Base-by-base conservation (phyloP, 2,329 filamentous ascomycete species). In the Sclerotinia spermophila region DNA sequence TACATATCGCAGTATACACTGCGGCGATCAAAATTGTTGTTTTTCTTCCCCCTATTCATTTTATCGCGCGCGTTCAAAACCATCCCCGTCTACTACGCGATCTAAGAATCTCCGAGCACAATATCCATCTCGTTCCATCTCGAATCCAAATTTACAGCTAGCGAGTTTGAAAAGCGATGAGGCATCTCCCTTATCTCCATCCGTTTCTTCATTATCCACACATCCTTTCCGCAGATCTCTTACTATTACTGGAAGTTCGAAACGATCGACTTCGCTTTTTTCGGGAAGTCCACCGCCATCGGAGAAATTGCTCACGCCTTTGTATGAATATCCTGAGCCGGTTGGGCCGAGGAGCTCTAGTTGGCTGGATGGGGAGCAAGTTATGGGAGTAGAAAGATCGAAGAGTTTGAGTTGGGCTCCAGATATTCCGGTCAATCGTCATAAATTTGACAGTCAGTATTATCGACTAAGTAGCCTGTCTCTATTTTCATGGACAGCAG, bases 1-100 rank as follows among this genome's bases (percentile, higher is more conserved):
- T 24, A 69, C 67, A 21, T 69, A 69, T 27, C 56, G 56, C 21
- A 56, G 58, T n/a, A 69, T 64, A 7, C 67, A 69, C 30, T 69
- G 56, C 58, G 67, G 67, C 7, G 67, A 69, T 33, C 42, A 51
- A 55, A 69, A 35, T 1, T 69, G 67, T 42, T 69, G 67, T 42
- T 64, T 69, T 42, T 30, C 33, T 17, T 42, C 56, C 3, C 58
- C 67, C 3, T 69, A 69, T n/a, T 64, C 67, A 10, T 55, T 53
- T n/a, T 69, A 62, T 53, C 67, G 58, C 7, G 24, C n/a, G 2
- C 62, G 62, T 5, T 53, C 58, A 60, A 40, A 5, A 1, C 3
- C 24, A 19, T 60, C 45, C 17, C n/a, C 44, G 24, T 53, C 56
- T 24, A 13, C 0, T 21, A 1, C 45, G 33, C 35, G 48, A 40